These are phyloP conservation scores for Calonectria pauciramosa DNA, from an alignment of 2,329 filamentous ascomycete genomes.

Conservation along the genomic window DNA sequence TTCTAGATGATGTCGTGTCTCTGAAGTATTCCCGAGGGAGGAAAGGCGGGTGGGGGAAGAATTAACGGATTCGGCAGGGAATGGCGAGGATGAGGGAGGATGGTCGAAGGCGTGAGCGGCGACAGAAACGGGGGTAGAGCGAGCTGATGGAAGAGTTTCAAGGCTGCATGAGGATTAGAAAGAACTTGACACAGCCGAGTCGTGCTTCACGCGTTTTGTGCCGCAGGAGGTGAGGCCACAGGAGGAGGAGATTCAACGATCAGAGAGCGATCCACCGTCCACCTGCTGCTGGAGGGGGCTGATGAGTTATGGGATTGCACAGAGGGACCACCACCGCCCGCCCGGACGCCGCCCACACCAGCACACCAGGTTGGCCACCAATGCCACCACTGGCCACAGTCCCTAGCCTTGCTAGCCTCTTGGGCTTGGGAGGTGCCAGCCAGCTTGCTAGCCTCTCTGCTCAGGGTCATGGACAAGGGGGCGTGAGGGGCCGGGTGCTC, in stretches of 20 bases:
- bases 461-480: slow-evolving; percentile 18
- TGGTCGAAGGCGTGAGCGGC: slow-evolving; percentile 17
- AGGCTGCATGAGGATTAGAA: slow-evolving; percentile 46
- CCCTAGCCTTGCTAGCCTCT: slow-evolving; percentile 32
- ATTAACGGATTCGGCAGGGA: slow-evolving; percentile 13
- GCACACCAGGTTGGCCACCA: slow-evolving; percentile 28
- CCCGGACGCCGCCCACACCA: slow-evolving; percentile 34
- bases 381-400: slow-evolving; percentile 41
- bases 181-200: slow-evolving; percentile 46
- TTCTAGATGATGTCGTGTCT: slow-evolving; percentile 15
- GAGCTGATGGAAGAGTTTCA: slow-evolving; percentile 39
- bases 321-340: slow-evolving; percentile 26
- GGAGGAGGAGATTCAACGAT: slow-evolving; percentile 46
- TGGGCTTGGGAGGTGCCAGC: slow-evolving; percentile 10
- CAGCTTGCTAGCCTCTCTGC: slow-evolving; percentile 21
- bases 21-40: slow-evolving; percentile 18
- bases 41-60: slow-evolving; percentile 6
- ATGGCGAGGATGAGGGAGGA: slow-evolving; percentile 9
- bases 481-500: slow-evolving; percentile 22
- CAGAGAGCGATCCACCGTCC: slow-evolving; percentile 42
- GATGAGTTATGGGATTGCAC: slow-evolving; percentile 17
- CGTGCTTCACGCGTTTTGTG: slow-evolving; percentile 49
- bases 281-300: slow-evolving; percentile 20
- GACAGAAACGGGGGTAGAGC: slow-evolving; percentile 28
- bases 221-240: slow-evolving; percentile 49